Conservation (phyloP, 352 stramenopile genomes). For the Phytophthora tubulina region DNA sequence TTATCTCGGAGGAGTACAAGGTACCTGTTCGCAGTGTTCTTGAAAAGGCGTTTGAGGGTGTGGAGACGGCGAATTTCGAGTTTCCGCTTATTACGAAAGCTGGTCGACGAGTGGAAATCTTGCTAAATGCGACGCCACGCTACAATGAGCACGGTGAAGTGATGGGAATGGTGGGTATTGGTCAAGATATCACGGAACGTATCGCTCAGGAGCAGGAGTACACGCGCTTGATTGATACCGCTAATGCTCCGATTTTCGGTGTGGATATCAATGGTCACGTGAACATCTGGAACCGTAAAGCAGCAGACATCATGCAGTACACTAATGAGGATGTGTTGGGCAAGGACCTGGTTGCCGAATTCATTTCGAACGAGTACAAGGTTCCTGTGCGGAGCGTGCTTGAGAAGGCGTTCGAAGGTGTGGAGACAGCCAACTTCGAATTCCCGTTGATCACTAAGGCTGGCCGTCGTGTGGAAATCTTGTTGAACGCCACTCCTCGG, state of each 20-base stretch:
- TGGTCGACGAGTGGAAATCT: background rate
- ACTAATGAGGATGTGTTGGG: slow-evolving; percentile 40
- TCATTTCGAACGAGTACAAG: slow-evolving; percentile 60
- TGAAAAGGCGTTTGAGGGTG: slow-evolving; percentile 47
- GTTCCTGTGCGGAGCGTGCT: slow-evolving; percentile 49
- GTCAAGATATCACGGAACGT: slow-evolving; percentile 66
- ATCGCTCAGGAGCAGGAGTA: slow-evolving; percentile 76
- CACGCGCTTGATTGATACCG: slow-evolving; percentile 73
- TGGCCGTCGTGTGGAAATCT: too few relatives aligned
- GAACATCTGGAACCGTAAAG: slow-evolving; percentile 75
- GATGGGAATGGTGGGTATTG: slow-evolving; percentile 53
- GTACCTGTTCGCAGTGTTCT: slow-evolving; percentile 47
- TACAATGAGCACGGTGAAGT: slow-evolving; percentile 25
- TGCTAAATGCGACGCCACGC: background rate
- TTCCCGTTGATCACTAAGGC: slow-evolving; percentile 73
- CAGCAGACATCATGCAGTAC: slow-evolving; percentile 56
- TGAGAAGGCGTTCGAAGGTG: slow-evolving; percentile 53
- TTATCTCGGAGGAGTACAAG: slow-evolving; percentile 57
- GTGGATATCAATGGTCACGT: slow-evolving; percentile 53
- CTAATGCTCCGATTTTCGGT: slow-evolving; percentile 76
- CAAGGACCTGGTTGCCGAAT: slow-evolving; percentile 52
- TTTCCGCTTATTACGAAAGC: slow-evolving; percentile 7
- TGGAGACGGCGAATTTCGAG: slow-evolving; percentile 53
- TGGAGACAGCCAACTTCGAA: slow-evolving; percentile 73
- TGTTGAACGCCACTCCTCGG: slow-evolving; percentile 77